Percentiles rank a stretch among this genome's conserved stretches.
Evolutionary conservation across 2,329 filamentous ascomycete species (phyloP).

Genomic region (Pyrenochaeta sp.): DNA sequence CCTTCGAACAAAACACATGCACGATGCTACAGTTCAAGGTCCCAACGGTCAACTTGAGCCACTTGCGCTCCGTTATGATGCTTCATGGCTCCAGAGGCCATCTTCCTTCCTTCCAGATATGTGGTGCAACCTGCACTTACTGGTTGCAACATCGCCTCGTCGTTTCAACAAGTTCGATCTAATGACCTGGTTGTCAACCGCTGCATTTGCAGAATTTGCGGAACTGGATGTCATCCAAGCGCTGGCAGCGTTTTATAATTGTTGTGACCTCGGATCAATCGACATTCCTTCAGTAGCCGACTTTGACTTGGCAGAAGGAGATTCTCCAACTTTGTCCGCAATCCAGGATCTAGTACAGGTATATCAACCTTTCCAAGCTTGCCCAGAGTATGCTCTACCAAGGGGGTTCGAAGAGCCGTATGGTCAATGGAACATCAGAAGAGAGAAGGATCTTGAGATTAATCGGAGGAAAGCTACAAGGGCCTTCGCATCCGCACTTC

Average conservation of each 20-base stretch:
- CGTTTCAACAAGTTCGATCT: slow-evolving; percentile 27
- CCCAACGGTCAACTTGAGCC: not conserved
- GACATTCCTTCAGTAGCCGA: slow-evolving; percentile 8
- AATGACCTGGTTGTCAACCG: slow-evolving; percentile 33
- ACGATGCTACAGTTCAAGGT: slow-evolving; percentile 6
- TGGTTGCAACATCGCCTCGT: slow-evolving; percentile 2
- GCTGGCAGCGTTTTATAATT: slow-evolving; percentile 27
- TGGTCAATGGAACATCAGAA: not conserved
- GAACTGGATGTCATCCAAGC: slow-evolving; percentile 33
- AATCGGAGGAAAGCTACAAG: not conserved
- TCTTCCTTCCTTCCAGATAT: slow-evolving; percentile 9
- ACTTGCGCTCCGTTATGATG: slow-evolving; percentile 4
- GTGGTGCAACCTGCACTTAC: slow-evolving; percentile 34
- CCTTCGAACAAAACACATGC: slow-evolving; percentile 15
- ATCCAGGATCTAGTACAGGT: not conserved
- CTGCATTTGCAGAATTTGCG: slow-evolving; percentile 27
- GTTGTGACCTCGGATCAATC: slow-evolving; percentile 8
- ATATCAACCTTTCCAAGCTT: not conserved
- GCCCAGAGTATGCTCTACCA: not conserved
- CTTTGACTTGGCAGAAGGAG: slow-evolving; percentile 21
- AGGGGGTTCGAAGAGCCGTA: not conserved
- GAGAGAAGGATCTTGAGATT: not conserved
- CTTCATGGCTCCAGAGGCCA: not conserved
- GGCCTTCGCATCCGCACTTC: not conserved
- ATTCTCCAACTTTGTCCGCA: too few relatives aligned